A percentile compares a stretch with the other conserved stretches of the same genome.
phyloP scores from a whole-genome alignment of 768 basidiomycete genomes.

The Tricholoma hemisulphureum region DNA sequence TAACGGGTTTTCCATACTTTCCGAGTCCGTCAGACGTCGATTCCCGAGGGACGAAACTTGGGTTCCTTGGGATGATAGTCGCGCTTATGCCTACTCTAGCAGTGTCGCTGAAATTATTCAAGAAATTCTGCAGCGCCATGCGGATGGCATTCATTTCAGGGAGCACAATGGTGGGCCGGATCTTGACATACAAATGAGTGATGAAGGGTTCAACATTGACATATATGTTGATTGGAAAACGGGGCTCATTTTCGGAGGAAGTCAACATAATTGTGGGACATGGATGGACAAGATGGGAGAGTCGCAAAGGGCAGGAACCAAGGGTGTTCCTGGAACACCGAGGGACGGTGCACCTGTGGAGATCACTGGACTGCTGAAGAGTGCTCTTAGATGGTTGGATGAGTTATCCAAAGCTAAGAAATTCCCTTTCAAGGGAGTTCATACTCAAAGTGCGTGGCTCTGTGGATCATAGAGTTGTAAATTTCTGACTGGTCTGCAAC shows the following conservation, averaged over 20 bases:
- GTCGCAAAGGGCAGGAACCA: constrained; percentile 85
- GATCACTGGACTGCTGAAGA: constrained; percentile 91
- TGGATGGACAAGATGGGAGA: constrained; percentile 99
- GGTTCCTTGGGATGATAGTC: constrained; percentile 86
- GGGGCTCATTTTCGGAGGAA: constrained; percentile 88
- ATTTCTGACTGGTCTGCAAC: background rate
- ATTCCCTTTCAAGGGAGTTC: constrained; percentile 91
- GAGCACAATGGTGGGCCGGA: constrained; percentile 97
- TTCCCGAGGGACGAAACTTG: constrained; percentile 94
- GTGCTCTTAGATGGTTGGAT: constrained; percentile 87
- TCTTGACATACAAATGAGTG: constrained; percentile 96
- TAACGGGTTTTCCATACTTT: constrained; percentile 76
- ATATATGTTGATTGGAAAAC: constrained; percentile 96
- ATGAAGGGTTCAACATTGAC: constrained; percentile 90
- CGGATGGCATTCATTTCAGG: constrained; percentile 86
- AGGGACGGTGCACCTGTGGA: constrained; percentile 95
- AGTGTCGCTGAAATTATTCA: constrained; percentile 94
- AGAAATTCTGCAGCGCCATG: constrained; percentile 93
- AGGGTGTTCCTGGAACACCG: constrained; percentile 94
- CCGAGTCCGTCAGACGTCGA: constrained; percentile 83
- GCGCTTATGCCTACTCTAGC: constrained; percentile 78
- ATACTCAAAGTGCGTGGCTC: constrained; percentile 63
- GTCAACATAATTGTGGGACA: constrained; percentile 81
- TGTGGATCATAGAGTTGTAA: background rate
- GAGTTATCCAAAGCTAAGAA: constrained; percentile 58